Evolutionary conservation across 345 rosid species (phyloP).

Genomic region (Salix dunnii): DNA sequence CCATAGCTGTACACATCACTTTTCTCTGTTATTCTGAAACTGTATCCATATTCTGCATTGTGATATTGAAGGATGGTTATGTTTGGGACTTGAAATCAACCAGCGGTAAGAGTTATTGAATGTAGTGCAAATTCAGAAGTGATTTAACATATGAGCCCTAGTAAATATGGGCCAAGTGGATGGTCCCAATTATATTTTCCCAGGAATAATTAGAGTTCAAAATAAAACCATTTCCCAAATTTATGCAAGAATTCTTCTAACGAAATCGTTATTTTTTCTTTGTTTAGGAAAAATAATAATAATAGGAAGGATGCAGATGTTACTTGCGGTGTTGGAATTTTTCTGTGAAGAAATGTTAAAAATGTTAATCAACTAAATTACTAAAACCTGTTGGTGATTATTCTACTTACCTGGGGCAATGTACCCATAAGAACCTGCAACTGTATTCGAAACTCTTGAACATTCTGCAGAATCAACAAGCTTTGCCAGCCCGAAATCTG

Average conservation of each 20-base stretch:
- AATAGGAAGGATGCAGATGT: background rate
- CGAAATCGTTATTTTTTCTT: background rate
- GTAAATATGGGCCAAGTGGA: background rate
- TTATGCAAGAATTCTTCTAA: background rate
- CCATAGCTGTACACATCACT: constrained; percentile 78
- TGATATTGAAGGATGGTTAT: background rate
- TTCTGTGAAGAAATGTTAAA: background rate
- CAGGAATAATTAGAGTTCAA: background rate
- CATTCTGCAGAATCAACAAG: constrained; percentile 46
- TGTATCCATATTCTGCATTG: constrained; percentile 64
- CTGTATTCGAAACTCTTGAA: constrained; percentile 40
- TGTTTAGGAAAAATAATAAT: background rate
- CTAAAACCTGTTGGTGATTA: background rate
- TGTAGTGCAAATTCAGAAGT: background rate
- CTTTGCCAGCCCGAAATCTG: constrained; percentile 76
- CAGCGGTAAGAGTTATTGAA: background rate
- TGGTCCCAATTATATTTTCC: background rate
- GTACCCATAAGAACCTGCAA: constrained; percentile 78
- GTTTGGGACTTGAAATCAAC: background rate
- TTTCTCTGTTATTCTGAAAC: constrained; percentile 62
- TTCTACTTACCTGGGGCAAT: constrained; percentile 66
- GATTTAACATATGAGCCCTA: background rate
- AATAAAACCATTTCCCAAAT: background rate
- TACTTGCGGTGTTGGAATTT: background rate
- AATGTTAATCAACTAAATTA: background rate